Base-by-base conservation (phyloP, 2,329 filamentous ascomycete genomes). In the Camptophora hylomeconis region DNA sequence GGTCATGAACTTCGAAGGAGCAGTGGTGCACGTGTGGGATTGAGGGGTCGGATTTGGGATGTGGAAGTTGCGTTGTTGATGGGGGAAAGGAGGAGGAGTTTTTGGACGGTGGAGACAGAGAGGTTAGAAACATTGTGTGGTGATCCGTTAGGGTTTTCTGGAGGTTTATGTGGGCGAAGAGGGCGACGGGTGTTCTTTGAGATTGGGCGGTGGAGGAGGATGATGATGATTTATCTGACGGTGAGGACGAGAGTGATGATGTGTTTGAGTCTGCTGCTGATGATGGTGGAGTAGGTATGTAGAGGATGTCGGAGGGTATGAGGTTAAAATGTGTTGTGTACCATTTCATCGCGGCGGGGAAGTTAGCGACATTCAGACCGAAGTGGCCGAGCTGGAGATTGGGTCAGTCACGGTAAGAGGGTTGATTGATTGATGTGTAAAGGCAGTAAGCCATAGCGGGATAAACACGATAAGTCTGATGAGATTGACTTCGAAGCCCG, bases 1-100 rank as follows among this genome's bases (percentile, higher is more conserved):
- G 78, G 48, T 81, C 75, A 42, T 77, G 69, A 4, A 77, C 74
- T 52, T 81, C 77, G 40, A 75, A 81, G 2, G 64, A 70, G 11
- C 67, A 68, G 52, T 81, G 77, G 47, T 81, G 75, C 2, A 80
- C 65, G 46, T 75, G 70, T 0, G 42, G 24, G 14, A 11, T 22
- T 24, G 19, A 30, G 20, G 4, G 30, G 32, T 9, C 29, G n/a
- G n/a, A n/a, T n/a, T n/a, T 6, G 22, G 22, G n/a, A 14, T 14
- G n/a, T 12, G 22, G 0, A 35, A 27, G 20, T 28, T 42, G 36
- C n/a, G n/a, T n/a, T n/a, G n/a, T n/a, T n/a, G n/a, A n/a, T n/a
- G n/a, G n/a, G n/a, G n/a, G n/a, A n/a, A n/a, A n/a, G n/a, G n/a
- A n/a, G n/a, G n/a, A n/a, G n/a, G n/a, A n/a, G n/a, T n/a, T n/a